A percentile compares a stretch with the other conserved stretches of the same genome.
Conservation (phyloP, 192 early-diverging fungal species). For the Rhizoclosmatium globosum region DNA sequence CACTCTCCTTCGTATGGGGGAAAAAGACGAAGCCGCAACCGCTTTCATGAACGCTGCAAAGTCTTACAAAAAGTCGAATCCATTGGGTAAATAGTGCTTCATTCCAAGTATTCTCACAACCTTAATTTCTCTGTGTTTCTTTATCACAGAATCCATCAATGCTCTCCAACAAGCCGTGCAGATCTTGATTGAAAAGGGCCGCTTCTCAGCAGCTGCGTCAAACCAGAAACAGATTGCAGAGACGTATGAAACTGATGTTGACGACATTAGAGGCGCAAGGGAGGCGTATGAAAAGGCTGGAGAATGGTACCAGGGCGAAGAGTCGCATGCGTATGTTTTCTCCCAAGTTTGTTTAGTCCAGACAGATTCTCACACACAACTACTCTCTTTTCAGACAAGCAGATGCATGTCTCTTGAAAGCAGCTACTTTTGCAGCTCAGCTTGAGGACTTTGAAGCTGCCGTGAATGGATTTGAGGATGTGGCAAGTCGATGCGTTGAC, state of each 20-base stretch:
- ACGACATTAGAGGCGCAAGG: slow-evolving; percentile 81
- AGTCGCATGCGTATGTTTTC: slow-evolving; percentile 80
- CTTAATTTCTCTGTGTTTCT: neutral
- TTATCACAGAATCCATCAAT: slow-evolving; percentile 69
- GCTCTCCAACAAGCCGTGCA: slow-evolving; percentile 80
- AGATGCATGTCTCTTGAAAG: slow-evolving; percentile 91
- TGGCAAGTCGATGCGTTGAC: slow-evolving; percentile 84
- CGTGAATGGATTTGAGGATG: slow-evolving; percentile 87
- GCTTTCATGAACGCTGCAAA: slow-evolving; percentile 90
- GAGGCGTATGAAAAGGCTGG: slow-evolving; percentile 90
- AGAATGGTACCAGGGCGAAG: slow-evolving; percentile 93
- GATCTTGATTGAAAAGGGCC: slow-evolving; percentile 84
- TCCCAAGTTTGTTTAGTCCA: neutral
- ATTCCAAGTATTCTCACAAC: neutral
- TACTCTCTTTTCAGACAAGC: slow-evolving; percentile 66
- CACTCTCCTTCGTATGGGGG: slow-evolving; percentile 75
- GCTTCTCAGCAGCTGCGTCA: slow-evolving; percentile 89
- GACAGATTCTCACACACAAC: neutral
- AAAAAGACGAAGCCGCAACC: slow-evolving; percentile 87
- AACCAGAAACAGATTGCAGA: slow-evolving; percentile 95
- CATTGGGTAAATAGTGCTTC: slow-evolving; percentile 63
- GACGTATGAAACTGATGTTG: slow-evolving; percentile 87
- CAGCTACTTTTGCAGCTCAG: slow-evolving; percentile 88
- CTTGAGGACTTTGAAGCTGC: slow-evolving; percentile 90
- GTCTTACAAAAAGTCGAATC: slow-evolving; percentile 84